Evolutionary conservation across 2,329 filamentous ascomycete species (phyloP).

Genomic region (Thielaviopsis musarum): DNA sequence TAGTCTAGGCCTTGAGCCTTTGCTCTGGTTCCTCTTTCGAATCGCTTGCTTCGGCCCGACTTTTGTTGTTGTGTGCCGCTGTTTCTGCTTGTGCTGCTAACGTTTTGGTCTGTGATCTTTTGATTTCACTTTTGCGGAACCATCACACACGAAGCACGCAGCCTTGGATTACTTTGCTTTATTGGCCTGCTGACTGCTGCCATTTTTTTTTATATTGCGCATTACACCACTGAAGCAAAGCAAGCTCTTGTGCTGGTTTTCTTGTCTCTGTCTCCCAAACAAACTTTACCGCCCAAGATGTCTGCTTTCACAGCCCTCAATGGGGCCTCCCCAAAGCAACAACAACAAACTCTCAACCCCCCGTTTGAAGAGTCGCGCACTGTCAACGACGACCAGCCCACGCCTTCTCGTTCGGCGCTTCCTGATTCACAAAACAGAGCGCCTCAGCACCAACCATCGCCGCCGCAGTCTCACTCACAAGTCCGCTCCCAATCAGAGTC

Average conservation of each 20-base stretch:
- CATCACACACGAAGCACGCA: not conserved
- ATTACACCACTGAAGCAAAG: not conserved
- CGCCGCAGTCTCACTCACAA: slow-evolving; percentile 3
- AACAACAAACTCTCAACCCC: slow-evolving; percentile 19
- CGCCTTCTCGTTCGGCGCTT: slow-evolving; percentile 13
- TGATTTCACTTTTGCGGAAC: not conserved
- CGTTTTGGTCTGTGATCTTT: not conserved
- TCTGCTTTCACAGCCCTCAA: slow-evolving; percentile 36
- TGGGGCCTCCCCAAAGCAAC: slow-evolving; percentile 28
- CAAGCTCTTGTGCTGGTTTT: not conserved
- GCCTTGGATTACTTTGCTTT: not conserved
- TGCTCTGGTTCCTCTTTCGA: not conserved
- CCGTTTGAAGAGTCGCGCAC: slow-evolving; percentile 9
- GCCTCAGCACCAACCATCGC: slow-evolving; percentile 2
- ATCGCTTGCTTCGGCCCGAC: slow-evolving; percentile 7
- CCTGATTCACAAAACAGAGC: slow-evolving; percentile 5
- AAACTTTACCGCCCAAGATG: slow-evolving; percentile 20
- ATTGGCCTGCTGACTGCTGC: not conserved
- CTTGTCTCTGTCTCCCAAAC: not conserved
- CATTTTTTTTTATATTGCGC: not conserved
- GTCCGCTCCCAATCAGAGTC: not conserved
- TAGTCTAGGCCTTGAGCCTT: not conserved
- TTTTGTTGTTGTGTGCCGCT: not conserved
- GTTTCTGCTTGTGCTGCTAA: not conserved
- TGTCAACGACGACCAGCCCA: slow-evolving; percentile 2